These are phyloP conservation scores for Dioscorea cayenensis DNA, from an alignment of 116 monocot species.

Conservation along the genomic window DNA sequence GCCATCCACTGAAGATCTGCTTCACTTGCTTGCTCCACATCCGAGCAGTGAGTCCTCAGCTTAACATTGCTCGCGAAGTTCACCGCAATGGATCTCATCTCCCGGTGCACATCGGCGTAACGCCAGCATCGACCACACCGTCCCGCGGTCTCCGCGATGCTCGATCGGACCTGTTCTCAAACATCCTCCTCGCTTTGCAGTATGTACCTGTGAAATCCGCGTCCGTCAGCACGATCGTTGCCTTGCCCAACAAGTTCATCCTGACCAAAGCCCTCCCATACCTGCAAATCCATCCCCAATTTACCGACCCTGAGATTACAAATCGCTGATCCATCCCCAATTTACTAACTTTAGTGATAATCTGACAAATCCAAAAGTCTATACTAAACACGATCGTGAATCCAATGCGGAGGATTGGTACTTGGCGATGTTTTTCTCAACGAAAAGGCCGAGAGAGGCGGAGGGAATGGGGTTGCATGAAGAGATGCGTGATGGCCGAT, in stretches of 20 bases:
- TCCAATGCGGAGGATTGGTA: not conserved
- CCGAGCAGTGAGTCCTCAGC: too few species aligned
- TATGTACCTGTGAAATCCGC: conserved; percentile 36
- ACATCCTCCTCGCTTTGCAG: conserved; percentile 32
- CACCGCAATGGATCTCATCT: too few species aligned
- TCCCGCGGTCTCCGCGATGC: too few species aligned
- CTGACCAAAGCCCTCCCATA: conserved; percentile 46
- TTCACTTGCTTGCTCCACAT: too few species aligned
- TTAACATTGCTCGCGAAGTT: too few species aligned
- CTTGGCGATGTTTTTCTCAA: conserved; percentile 25
- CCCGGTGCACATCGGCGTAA: too few species aligned
- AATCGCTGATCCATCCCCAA: not conserved
- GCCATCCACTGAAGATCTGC: too few species aligned
- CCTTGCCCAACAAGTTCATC: conserved; percentile 46
- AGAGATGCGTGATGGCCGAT: conserved; percentile 46
- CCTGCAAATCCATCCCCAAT: conserved; percentile 11
- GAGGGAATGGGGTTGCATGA: conserved; percentile 50
- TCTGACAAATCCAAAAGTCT: too few species aligned
- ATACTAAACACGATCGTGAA: too few species aligned
- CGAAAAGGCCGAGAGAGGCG: conserved; percentile 28
- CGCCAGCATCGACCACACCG: too few species aligned
- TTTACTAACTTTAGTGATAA: too few species aligned
- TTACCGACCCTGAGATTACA: too few species aligned
- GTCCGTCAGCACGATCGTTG: conserved; percentile 45
- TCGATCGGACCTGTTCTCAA: conserved; percentile 35